These are phyloP conservation scores for Hericium rajendrae DNA, from an alignment of 768 basidiomycete species.

Conservation along the genomic window DNA sequence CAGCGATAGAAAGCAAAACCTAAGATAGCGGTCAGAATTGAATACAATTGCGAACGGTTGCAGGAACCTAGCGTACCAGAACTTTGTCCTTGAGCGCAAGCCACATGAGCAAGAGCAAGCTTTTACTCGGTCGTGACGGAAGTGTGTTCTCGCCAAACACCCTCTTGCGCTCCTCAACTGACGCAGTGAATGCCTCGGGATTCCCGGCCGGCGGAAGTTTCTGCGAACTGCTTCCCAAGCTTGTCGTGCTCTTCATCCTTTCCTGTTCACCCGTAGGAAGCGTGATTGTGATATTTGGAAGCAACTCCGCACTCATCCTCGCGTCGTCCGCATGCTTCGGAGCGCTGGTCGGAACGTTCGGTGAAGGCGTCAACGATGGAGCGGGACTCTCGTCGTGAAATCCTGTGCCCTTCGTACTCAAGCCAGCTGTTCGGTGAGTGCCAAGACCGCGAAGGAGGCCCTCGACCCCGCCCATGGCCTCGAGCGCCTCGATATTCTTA, in stretches of 20 bases:
- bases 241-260: conserved; percentile 6
- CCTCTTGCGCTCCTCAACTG: conserved; percentile 32
- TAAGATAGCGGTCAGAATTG: conserved; percentile 35
- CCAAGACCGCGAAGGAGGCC: conserved; percentile 68
- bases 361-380: neutral
- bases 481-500: conserved; percentile 62
- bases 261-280: conserved; percentile 26
- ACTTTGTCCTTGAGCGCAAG: conserved; percentile 56
- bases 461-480: conserved; percentile 58
- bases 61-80: conserved; percentile 31
- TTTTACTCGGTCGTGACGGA: conserved; percentile 38
- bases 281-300: conserved; percentile 28
- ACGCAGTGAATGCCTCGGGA: conserved; percentile 21
- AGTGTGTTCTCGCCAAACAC: conserved; percentile 47
- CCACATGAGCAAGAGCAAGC: conserved; percentile 47
- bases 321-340: conserved; percentile 8
- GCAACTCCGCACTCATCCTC: conserved; percentile 8
- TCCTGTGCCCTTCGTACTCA: neutral
- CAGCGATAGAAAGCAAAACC: conserved; percentile 87
- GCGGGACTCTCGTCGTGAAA: too few relatives aligned
- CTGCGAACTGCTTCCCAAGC: neutral
- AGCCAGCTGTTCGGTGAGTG: conserved; percentile 46
- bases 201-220: neutral
- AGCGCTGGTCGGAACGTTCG: neutral
- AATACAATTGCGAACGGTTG: neutral